Evolutionary conservation across 139 green algal genomes (phyloP), one percentile per base, ranked within the genome.

Genomic region (Pleodorina starrii): DNA sequence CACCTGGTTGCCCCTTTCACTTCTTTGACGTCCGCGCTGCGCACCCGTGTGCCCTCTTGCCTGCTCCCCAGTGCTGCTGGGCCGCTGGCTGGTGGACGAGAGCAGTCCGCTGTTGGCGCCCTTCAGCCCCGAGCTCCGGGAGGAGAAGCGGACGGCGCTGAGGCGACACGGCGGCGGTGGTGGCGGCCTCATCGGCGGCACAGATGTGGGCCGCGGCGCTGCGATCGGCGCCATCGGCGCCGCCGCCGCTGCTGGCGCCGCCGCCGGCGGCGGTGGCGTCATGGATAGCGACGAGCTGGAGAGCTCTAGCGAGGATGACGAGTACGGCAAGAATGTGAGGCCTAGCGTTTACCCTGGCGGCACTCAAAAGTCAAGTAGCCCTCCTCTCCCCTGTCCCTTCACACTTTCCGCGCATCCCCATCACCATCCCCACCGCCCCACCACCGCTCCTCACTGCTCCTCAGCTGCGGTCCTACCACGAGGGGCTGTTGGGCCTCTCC

Each of bases 391-490:
- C n/a, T n/a, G n/a, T n/a, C n/a, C n/a, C n/a, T n/a, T n/a, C n/a
- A n/a, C n/a, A n/a, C n/a, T n/a, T n/a, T n/a, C n/a, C n/a, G n/a
- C n/a, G n/a, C n/a, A n/a, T n/a, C n/a, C n/a, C n/a, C n/a, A n/a
- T n/a, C n/a, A n/a, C n/a, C n/a, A n/a, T n/a, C n/a, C n/a, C n/a
- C n/a, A n/a, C n/a, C n/a, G n/a, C n/a, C n/a, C n/a, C n/a, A n/a
- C n/a, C n/a, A n/a, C n/a, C n/a, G n/a, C n/a, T n/a, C n/a, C n/a
- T n/a, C n/a, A n/a, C n/a, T n/a, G n/a, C 11, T 42, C 42, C 25
- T 9, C 79, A 86, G 79, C 35, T 86, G 32, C 79, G 79, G 32
- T 25, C 19, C 38, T 86, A 86, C 57, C 79, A 86, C 57, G 79
- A 86, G 57, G 38, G 27, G 38, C 27, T 86, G 57, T 57, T 86